These are phyloP conservation scores for Marchantia paleacea DNA, from an alignment of 225 moss, liverwort and hornwort species.

Conservation along the genomic window DNA sequence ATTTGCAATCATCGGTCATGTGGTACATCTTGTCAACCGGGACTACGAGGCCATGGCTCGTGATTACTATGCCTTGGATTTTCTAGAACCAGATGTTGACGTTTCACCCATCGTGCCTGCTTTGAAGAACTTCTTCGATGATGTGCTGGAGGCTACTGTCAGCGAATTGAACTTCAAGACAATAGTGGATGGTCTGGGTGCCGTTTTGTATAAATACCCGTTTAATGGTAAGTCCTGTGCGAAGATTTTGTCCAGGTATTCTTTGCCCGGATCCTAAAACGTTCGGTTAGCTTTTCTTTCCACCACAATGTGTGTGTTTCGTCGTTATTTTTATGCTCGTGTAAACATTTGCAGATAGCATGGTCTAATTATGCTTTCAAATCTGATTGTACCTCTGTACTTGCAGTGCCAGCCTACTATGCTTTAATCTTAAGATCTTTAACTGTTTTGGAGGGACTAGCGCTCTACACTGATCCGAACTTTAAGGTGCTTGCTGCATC, in stretches of 20 bases:
- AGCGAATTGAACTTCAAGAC: constrained; percentile 95
- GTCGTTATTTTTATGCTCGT: too few relatives aligned
- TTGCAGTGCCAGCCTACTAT: constrained; percentile 93
- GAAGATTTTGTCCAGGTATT: neutral
- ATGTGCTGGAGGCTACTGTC: constrained; percentile 81
- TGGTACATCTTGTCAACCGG: constrained; percentile 93
- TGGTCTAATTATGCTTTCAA: neutral
- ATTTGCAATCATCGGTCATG: constrained; percentile 92
- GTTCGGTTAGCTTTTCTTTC: neutral
- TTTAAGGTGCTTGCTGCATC: constrained; percentile 94
- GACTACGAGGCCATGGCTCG: constrained; percentile 94
- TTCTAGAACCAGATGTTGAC: constrained; percentile 73
- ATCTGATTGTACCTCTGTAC: constrained; percentile 26
- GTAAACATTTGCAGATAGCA: too few relatives aligned
- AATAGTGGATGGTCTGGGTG: constrained; percentile 90
- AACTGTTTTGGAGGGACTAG: constrained; percentile 89
- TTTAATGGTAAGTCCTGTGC: constrained; percentile 64
- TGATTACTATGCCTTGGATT: constrained; percentile 88
- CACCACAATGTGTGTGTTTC: neutral
- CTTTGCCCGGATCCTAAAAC: neutral
- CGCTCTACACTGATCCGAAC: constrained; percentile 85
- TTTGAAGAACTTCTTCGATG: constrained; percentile 81
- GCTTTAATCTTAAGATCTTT: constrained; percentile 94
- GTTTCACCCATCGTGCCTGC: constrained; percentile 90
- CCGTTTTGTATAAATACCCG: constrained; percentile 83